These are phyloP conservation scores for Leccinum imitatum DNA, from an alignment of 768 basidiomycete genomes.

Conservation along the genomic window DNA sequence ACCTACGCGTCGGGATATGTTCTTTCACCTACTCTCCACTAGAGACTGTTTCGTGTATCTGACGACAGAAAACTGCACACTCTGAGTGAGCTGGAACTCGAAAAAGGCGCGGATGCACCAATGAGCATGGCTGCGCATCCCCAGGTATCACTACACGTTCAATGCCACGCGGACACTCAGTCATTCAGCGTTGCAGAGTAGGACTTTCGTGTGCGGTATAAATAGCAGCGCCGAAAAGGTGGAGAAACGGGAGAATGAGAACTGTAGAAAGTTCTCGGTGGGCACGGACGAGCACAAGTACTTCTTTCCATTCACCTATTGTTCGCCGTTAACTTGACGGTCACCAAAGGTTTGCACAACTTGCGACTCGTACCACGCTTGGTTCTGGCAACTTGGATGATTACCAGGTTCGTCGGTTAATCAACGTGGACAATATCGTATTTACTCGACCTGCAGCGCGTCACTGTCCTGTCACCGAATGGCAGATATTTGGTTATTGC, in stretches of 20 bases:
- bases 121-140: slow-evolving; percentile 85
- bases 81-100: slow-evolving; percentile 71
- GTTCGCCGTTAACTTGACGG: slow-evolving; percentile 10
- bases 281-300: slow-evolving; percentile 54
- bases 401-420: slow-evolving; percentile 69
- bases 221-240: slow-evolving; percentile 72
- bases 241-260: slow-evolving; percentile 70
- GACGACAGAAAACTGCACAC: slow-evolving; percentile 52
- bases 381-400: slow-evolving; percentile 61
- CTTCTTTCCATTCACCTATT: slow-evolving; percentile 17
- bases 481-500: slow-evolving; percentile 65
- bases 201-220: slow-evolving; percentile 77
- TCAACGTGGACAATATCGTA: background rate
- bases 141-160: slow-evolving; percentile 41
- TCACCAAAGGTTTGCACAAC: slow-evolving; percentile 21
- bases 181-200: slow-evolving; percentile 33
- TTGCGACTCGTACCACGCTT: slow-evolving; percentile 60
- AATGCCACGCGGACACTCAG: background rate
- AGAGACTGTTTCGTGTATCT: slow-evolving; percentile 71
- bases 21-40: slow-evolving; percentile 11
- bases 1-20: background rate
- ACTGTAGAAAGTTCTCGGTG: slow-evolving; percentile 73
- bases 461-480: slow-evolving; percentile 78
- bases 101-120: slow-evolving; percentile 86
- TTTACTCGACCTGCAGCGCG: slow-evolving; percentile 52